Percentiles rank a stretch among this genome's conserved stretches.
phyloP scores from a whole-genome alignment of 805 yeast species.

The Candida suzukii region DNA sequence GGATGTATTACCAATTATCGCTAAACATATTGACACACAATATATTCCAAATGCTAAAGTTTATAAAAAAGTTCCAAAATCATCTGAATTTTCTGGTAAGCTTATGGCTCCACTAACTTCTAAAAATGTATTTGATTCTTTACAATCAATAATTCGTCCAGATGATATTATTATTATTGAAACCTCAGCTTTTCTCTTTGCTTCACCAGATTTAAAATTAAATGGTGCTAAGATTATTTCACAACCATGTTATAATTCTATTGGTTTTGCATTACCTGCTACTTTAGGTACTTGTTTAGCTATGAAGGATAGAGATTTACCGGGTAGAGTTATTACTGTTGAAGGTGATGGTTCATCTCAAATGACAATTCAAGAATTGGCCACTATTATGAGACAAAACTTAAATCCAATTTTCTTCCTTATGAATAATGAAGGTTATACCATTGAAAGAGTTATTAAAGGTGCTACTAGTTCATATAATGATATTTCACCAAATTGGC shows the following conservation, averaged over 20 bases:
- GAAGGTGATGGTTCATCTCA: slow-evolving; percentile 55
- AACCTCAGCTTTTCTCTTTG: slow-evolving; percentile 42
- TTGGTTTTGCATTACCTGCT: slow-evolving; percentile 47
- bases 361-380: slow-evolving; percentile 45
- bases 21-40: slow-evolving; percentile 27
- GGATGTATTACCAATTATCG: slow-evolving; percentile 25
- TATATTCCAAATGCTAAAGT: slow-evolving; percentile 4
- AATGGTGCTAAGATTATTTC: slow-evolving; percentile 28
- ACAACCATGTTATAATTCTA: slow-evolving; percentile 40
- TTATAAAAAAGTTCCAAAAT: not conserved
- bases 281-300: slow-evolving; percentile 42
- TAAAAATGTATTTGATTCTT: not conserved
- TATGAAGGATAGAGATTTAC: slow-evolving; percentile 29
- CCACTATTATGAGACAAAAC: slow-evolving; percentile 33
- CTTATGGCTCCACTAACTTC: slow-evolving; percentile 10
- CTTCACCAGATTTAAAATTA: slow-evolving; percentile 26
- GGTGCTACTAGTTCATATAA: slow-evolving; percentile 46
- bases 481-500: slow-evolving; percentile 41
- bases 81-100: not conserved
- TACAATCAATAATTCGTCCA: slow-evolving; percentile 27
- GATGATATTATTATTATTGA: slow-evolving; percentile 38
- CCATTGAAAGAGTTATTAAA: slow-evolving; percentile 41
- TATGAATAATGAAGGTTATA: slow-evolving; percentile 45
- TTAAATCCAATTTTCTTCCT: slow-evolving; percentile 35
- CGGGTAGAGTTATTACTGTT: slow-evolving; percentile 33